These are phyloP conservation scores for Pulveroboletus ravenelii DNA, from an alignment of 768 basidiomycete genomes.

Conservation along the genomic window DNA sequence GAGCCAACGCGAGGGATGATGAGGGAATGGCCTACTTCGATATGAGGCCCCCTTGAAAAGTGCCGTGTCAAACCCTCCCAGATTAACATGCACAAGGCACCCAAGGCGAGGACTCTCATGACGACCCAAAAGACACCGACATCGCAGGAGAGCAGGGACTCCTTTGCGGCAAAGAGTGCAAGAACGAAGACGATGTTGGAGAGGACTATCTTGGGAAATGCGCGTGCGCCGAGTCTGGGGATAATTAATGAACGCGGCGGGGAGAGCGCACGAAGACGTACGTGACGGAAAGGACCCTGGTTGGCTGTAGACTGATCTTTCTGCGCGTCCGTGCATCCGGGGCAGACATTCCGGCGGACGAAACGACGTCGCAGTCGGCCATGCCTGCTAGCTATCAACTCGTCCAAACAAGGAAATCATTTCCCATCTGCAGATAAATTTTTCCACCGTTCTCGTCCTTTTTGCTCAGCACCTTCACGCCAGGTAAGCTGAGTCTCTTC, in stretches of 20 bases:
- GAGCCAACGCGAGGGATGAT: slow-evolving; percentile 3
- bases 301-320: slow-evolving; percentile 58
- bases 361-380: not conserved
- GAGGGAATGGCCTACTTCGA: slow-evolving; percentile 49
- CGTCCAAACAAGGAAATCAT: slow-evolving; percentile 12
- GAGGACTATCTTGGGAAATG: slow-evolving; percentile 52
- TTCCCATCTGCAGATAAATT: slow-evolving; percentile 20
- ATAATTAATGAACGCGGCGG: slow-evolving; percentile 3
- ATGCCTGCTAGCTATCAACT: not conserved
- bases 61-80: slow-evolving; percentile 58
- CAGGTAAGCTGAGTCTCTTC: slow-evolving; percentile 20
- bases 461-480: slow-evolving; percentile 1
- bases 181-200: slow-evolving; percentile 63
- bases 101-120: slow-evolving; percentile 67
- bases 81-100: slow-evolving; percentile 58
- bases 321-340: slow-evolving; percentile 65
- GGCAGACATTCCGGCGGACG: slow-evolving; percentile 43
- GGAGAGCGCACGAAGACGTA: slow-evolving; percentile 30
- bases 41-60: slow-evolving; percentile 46
- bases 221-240: slow-evolving; percentile 46
- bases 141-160: slow-evolving; percentile 60
- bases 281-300: slow-evolving; percentile 51
- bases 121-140: slow-evolving; percentile 74
- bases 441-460: not conserved
- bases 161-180: slow-evolving; percentile 59